These are phyloP conservation scores for Drechslera avenae DNA, from an alignment of 2,329 filamentous ascomycete genomes.

Conservation along the genomic window DNA sequence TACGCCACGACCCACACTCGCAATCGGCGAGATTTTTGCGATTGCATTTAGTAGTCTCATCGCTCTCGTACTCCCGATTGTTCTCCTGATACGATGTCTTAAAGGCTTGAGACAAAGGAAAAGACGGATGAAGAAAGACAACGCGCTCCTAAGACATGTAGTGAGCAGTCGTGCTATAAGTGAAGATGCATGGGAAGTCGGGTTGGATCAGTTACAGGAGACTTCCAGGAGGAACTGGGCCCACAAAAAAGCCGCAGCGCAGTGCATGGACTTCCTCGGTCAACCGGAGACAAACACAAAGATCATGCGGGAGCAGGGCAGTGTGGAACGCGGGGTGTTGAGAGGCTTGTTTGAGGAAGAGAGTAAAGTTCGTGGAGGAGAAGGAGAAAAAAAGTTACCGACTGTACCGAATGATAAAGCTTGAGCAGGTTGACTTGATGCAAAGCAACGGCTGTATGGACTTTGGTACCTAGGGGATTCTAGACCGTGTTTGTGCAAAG, in stretches of 20 bases:
- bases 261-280: neutral
- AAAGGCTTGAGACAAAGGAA: neutral
- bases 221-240: constrained; percentile 3
- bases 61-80: constrained; percentile 1
- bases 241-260: neutral
- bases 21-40: constrained; percentile 1
- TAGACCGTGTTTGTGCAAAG: no score
- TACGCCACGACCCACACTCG: neutral
- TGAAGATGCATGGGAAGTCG: constrained; percentile 1
- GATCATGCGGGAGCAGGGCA: neutral
- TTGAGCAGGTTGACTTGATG: neutral
- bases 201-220: constrained; percentile 2
- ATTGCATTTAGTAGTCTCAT: constrained; percentile 6
- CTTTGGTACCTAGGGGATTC: no score
- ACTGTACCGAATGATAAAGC: neutral
- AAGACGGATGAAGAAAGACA: neutral
- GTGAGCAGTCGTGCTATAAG: neutral
- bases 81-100: constrained; percentile 1
- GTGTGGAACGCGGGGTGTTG: neutral
- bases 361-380: neutral
- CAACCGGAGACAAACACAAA: neutral
- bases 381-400: neutral
- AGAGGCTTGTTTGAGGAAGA: neutral
- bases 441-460: no score
- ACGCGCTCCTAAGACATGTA: neutral